A percentile compares a stretch with the other conserved stretches of the same genome.
These are phyloP conservation scores for Trichophyton benhamiae DNA, from an alignment of 2,329 filamentous ascomycete species.

Conservation along the genomic window DNA sequence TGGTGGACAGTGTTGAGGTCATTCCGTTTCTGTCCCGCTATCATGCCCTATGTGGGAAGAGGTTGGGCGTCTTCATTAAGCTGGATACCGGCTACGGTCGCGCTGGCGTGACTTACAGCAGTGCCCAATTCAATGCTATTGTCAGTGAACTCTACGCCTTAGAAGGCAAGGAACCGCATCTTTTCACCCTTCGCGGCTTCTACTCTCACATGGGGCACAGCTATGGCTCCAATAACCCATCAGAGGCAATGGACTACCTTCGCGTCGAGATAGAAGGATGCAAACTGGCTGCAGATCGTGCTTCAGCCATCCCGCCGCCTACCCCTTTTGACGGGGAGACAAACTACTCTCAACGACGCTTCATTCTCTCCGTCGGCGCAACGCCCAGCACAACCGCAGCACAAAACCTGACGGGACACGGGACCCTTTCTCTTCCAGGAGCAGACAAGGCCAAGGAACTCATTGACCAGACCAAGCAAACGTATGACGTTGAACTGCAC, in stretches of 20 bases:
- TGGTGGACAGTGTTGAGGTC: conserved; percentile 56
- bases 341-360: conserved; percentile 16
- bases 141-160: conserved; percentile 16
- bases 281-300: conserved; percentile 17
- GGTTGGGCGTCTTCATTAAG: conserved; percentile 52
- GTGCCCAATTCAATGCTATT: conserved; percentile 21
- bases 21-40: conserved; percentile 39
- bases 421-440: conserved; percentile 12
- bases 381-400: conserved; percentile 59
- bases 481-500: conserved; percentile 51
- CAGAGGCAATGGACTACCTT: conserved; percentile 48
- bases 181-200: conserved; percentile 45
- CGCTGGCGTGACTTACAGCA: conserved; percentile 49
- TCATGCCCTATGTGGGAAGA: conserved; percentile 31
- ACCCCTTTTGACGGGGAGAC: neutral
- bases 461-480: conserved; percentile 10
- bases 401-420: conserved; percentile 41
- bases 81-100: conserved; percentile 60
- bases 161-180: conserved; percentile 15
- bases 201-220: conserved; percentile 63
- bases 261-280: conserved; percentile 46
- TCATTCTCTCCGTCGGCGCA: conserved; percentile 57
- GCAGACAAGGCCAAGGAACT: conserved; percentile 10
- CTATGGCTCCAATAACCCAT: conserved; percentile 46
- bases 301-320: conserved; percentile 6